phyloP scores from a whole-genome alignment of 495 filamentous ascomycete species.

The Corynascus novoguineensis region DNA sequence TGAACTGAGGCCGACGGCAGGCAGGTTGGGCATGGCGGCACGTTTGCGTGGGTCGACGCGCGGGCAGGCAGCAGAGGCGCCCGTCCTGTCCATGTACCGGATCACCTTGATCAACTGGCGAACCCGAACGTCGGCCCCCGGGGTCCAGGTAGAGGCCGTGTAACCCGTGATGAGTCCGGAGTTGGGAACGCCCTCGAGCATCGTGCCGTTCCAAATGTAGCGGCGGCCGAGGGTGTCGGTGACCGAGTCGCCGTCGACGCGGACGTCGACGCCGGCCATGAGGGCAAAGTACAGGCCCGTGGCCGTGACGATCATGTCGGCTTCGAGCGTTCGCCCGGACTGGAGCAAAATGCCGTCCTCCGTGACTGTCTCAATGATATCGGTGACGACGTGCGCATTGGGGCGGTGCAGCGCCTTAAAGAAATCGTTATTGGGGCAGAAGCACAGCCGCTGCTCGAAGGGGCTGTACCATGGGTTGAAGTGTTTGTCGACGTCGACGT shows the following conservation, averaged over 20 bases:
- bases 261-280: slow-evolving; percentile 44
- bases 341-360: slow-evolving; percentile 52
- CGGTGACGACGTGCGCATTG: slow-evolving; percentile 60
- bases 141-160: slow-evolving; percentile 58
- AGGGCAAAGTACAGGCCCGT: slow-evolving; percentile 61
- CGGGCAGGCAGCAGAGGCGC: slow-evolving; percentile 30
- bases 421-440: slow-evolving; percentile 69
- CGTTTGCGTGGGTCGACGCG: slow-evolving; percentile 17
- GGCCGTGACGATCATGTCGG: slow-evolving; percentile 70
- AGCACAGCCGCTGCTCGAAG: slow-evolving; percentile 69
- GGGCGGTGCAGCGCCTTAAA: slow-evolving; percentile 54
- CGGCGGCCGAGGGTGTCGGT: slow-evolving; percentile 48
- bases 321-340: slow-evolving; percentile 52
- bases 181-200: slow-evolving; percentile 41
- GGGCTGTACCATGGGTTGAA: slow-evolving; percentile 68
- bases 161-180: slow-evolving; percentile 34
- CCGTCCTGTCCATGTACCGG: slow-evolving; percentile 32
- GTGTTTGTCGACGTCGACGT: slow-evolving; percentile 55
- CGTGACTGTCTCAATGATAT: slow-evolving; percentile 59
- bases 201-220: slow-evolving; percentile 49
- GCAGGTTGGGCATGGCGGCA: slow-evolving; percentile 15
- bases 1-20: slow-evolving; percentile 25
- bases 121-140: slow-evolving; percentile 32
- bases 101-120: slow-evolving; percentile 35
- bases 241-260: slow-evolving; percentile 51